Evolutionary conservation across 192 early-diverging fungal species (phyloP).

Genomic region (Backusella westeae): DNA sequence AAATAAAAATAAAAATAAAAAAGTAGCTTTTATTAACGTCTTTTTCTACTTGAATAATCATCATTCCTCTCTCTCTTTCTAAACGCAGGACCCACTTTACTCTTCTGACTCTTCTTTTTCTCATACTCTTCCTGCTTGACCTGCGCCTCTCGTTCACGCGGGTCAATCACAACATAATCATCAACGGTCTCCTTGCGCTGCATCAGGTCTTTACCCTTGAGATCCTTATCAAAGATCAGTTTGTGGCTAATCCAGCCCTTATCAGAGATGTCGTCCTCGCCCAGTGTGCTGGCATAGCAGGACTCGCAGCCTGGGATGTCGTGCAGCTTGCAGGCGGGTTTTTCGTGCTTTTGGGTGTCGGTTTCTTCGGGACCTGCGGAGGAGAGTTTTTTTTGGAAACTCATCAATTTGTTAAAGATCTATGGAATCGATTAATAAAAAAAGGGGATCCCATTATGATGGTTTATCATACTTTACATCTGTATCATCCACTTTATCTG

Average conservation of each 20-base stretch:
- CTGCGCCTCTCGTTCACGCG: slow-evolving; percentile 37
- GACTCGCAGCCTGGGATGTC: slow-evolving; percentile 66
- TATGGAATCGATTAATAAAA: not conserved
- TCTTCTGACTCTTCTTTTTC: slow-evolving; percentile 11
- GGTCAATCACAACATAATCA: slow-evolving; percentile 73
- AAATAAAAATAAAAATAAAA: not conserved
- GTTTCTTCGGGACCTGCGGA: slow-evolving; percentile 12
- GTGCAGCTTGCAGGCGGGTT: slow-evolving; percentile 63
- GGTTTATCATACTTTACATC: slow-evolving; percentile 23
- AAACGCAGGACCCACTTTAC: slow-evolving; percentile 12
- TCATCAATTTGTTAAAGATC: slow-evolving; percentile 51
- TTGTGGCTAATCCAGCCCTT: slow-evolving; percentile 79
- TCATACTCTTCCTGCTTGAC: slow-evolving; percentile 17
- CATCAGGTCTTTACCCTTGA: slow-evolving; percentile 54
- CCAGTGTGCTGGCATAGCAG: slow-evolving; percentile 57
- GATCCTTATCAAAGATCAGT: slow-evolving; percentile 74
- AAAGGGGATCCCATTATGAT: no score
- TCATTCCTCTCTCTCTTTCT: slow-evolving; percentile 8
- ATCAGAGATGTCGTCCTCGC: slow-evolving; percentile 40
- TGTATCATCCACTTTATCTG: slow-evolving; percentile 25
- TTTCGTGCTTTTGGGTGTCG: slow-evolving; percentile 35
- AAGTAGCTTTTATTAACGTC: not conserved
- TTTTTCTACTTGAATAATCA: not conserved
- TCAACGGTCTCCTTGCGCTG: slow-evolving; percentile 53
- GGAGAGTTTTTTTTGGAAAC: slow-evolving; percentile 54